phyloP scores from a whole-genome alignment of 768 basidiomycete genomes.

The Boletus barrowsii region DNA sequence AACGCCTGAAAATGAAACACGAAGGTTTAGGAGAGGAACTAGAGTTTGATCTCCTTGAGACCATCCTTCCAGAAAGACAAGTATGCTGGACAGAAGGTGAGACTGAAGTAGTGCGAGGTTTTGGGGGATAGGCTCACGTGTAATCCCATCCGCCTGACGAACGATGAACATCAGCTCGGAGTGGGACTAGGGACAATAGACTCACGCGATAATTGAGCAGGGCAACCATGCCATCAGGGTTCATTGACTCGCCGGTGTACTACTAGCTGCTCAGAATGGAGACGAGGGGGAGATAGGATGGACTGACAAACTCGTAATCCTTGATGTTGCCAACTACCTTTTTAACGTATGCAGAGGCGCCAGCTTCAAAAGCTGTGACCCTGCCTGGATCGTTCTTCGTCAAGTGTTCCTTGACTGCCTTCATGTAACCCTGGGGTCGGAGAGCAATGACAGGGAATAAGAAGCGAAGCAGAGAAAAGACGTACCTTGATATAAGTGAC shows the following conservation, averaged over 20 bases:
- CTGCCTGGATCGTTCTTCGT: slow-evolving; percentile 50
- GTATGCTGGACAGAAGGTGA: slow-evolving; percentile 52
- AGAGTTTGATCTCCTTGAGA: slow-evolving; percentile 76
- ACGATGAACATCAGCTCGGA: slow-evolving; percentile 7
- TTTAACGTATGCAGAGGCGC: slow-evolving; percentile 75
- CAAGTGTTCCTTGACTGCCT: slow-evolving; percentile 73
- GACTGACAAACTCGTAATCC: slow-evolving; percentile 86
- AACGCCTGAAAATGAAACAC: neutral
- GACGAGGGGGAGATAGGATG: neutral
- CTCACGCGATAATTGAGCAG: slow-evolving; percentile 90
- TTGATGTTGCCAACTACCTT: slow-evolving; percentile 89
- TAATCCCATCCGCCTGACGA: slow-evolving; percentile 68
- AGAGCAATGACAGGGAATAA: neutral
- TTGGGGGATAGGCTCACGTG: slow-evolving; percentile 53
- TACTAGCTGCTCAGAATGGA: slow-evolving; percentile 24
- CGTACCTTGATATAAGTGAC: slow-evolving; percentile 73
- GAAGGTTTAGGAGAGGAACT: slow-evolving; percentile 7
- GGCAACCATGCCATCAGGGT: slow-evolving; percentile 90
- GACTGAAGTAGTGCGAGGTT: neutral
- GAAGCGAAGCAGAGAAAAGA: neutral
- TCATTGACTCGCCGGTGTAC: slow-evolving; percentile 74
- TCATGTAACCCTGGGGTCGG: slow-evolving; percentile 80
- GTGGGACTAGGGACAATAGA: neutral
- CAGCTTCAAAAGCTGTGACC: slow-evolving; percentile 78
- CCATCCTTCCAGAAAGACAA: slow-evolving; percentile 98